Percentiles rank a stretch among this genome's conserved stretches.
phyloP scores from a whole-genome alignment of 208 protist species.

The Acanthamoeba lugdunensis region DNA sequence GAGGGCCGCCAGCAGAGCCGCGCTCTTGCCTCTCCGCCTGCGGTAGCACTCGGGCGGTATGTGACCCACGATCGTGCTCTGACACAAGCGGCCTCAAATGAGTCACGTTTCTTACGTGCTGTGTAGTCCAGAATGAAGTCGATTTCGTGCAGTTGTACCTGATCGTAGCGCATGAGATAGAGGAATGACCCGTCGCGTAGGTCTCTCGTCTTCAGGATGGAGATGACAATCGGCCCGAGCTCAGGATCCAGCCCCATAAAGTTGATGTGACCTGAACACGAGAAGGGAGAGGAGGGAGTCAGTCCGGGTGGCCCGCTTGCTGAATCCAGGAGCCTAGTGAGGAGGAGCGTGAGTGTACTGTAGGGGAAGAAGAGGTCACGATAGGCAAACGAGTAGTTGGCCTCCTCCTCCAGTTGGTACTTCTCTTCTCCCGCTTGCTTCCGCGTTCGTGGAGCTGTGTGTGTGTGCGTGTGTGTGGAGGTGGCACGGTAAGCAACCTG shows the following conservation, averaged over 20 bases:
- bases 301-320: background rate
- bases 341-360: background rate
- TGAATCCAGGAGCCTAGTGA: too few species aligned
- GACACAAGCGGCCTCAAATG: too few species aligned
- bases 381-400: constrained; percentile 62
- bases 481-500: background rate
- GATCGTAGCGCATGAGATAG: constrained; percentile 40
- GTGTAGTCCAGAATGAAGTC: background rate
- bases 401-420: constrained; percentile 48
- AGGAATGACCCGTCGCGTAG: constrained; percentile 6
- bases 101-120: background rate
- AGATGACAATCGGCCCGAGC: constrained; percentile 48
- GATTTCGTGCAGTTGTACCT: background rate
- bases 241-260: constrained; percentile 31
- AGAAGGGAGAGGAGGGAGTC: background rate
- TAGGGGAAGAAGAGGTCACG: constrained; percentile 40
- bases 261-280: constrained; percentile 29
- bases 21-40: background rate
- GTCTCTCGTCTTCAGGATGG: constrained; percentile 35
- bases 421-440: background rate
- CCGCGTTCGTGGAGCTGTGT: background rate
- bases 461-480: too few species aligned
- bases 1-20: background rate
- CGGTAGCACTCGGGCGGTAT: constrained; percentile 51
- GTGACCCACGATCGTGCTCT: constrained; percentile 56